Evolutionary conservation across 2,329 filamentous ascomycete species (phyloP), one percentile per base, ranked within the genome.

Genomic region (Trichoderma sp.): DNA sequence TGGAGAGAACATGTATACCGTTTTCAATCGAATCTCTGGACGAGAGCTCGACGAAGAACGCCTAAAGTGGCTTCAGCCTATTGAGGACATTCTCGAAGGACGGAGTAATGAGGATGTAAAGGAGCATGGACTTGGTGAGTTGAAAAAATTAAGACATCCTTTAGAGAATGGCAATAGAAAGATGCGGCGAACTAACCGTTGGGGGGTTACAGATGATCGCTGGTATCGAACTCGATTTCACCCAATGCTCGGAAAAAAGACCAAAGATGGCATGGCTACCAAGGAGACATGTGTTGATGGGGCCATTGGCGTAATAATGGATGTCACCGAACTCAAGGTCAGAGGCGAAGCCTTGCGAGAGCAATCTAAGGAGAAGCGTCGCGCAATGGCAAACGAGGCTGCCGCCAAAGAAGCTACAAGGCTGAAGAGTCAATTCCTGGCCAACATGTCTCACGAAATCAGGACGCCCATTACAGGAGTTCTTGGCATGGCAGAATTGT

Each of bases 371-470:
- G 91, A 93, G 76, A 95, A 94, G 76, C 85, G 88, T 15, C 88
- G 88, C 72, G 85, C 94, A 1, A 82, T 93, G 73, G 92, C 92
- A 6, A 93, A 94, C 74, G 92, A 93, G 77, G 89, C 89, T 8
- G 92, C 93, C 18, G 93, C 93, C 1, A 94, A 93, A 78, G 93
- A 95, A 80, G 92, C 93, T 3, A 94, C 90, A 76, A 87, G 92
- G 70, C 86, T 95, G 78, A 96, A 95, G 83, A 92, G 90, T 75
- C 92, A 93, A 74, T 95, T 95, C 76, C 82, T 94, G 6, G 92
- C 92, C 15, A 93, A 93, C 80, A 93, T 93, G 91, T 92, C 90
- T n/a, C 92, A 93, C 78, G 92, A 94, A 78, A 93, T 94, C 63
- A 86, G 91, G 57, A 93, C 91, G 0, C 93, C 93, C 1, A 94